These are phyloP conservation scores for Thermothielavioides terrestris DNA, from an alignment of 495 filamentous ascomycete genomes.

Conservation along the genomic window DNA sequence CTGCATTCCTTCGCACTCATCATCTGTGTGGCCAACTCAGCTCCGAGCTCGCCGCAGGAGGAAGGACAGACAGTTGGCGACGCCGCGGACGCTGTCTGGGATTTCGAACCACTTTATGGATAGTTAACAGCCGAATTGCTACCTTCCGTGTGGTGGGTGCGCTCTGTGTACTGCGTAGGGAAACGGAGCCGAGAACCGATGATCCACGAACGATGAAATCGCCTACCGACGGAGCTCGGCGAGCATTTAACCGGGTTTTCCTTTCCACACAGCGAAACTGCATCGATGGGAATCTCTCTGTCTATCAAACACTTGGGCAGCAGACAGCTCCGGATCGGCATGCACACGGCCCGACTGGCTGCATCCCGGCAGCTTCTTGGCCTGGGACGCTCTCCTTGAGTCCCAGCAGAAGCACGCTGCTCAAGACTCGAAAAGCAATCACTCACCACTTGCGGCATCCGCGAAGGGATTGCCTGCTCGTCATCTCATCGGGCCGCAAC, in stretches of 20 bases:
- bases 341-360: neutral
- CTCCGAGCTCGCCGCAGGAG: neutral
- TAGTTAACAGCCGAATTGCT: no score
- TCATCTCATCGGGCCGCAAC: constrained; percentile 12
- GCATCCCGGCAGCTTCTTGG: neutral
- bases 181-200: neutral
- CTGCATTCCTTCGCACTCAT: neutral
- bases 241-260: constrained; percentile 8
- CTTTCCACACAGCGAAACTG: neutral
- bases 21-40: neutral
- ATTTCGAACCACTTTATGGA: neutral
- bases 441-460: neutral
- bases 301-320: neutral
- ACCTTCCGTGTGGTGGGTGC: no score
- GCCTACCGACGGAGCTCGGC: constrained; percentile 1
- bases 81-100: neutral
- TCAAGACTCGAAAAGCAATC: neutral
- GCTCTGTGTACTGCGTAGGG: no score
- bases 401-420: no score
- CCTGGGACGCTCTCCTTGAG: neutral
- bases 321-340: neutral
- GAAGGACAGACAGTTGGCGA: neutral
- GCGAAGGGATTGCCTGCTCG: neutral
- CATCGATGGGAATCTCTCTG: neutral
- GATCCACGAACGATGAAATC: neutral